Base-by-base conservation (phyloP, 2,329 filamentous ascomycete genomes). In the Alternaria tenuissima region DNA sequence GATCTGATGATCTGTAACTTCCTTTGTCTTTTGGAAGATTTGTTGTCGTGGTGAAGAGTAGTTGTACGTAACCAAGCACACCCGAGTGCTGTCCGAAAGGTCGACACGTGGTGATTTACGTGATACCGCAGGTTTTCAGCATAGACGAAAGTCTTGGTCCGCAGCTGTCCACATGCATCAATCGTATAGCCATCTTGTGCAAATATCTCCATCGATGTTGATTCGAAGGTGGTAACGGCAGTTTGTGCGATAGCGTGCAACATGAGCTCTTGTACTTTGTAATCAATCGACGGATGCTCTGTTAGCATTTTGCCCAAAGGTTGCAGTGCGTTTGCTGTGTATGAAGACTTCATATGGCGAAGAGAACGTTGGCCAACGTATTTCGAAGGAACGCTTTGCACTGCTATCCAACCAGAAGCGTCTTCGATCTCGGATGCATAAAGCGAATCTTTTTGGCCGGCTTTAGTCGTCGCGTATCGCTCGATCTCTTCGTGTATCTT, bases 161-260 rank as follows among this genome's bases (percentile, higher is more conserved):
- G 54, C 11, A 59, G 14, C n/a, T 53, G 44, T 20, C 61, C 64
- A 30, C 56, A 58, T 6, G 62, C 51, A n/a, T 66, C 62, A 12
- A 66, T 58, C 24, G 52, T 62, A 18, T 64, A 66, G 2, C 56
- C 59, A 14, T 66, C 64, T 30, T 62, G 56, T 12, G 64, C 56
- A 44, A 62, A 54, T n/a, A 66, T 64, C 8, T 64, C 62, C 9
- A 64, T 30, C 3, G 62, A 66, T 5, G 51, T 59, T 30, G 64
- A 38, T 18, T 62, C 38, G 20, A 66, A 62, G 9, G 30, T 59
- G 2, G 61, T 51, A 7, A 64, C 46, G 7, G 59, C 59, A 7
- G 59, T 64, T 12, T 56, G 54, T 20, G 44, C 49, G 7, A 64
- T 64, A 7, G 57, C 43, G 26, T 62, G 55, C 2, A 66, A 16